Evolutionary conservation across 768 basidiomycete genomes (phyloP).

Genomic region (Zangia roseola): DNA sequence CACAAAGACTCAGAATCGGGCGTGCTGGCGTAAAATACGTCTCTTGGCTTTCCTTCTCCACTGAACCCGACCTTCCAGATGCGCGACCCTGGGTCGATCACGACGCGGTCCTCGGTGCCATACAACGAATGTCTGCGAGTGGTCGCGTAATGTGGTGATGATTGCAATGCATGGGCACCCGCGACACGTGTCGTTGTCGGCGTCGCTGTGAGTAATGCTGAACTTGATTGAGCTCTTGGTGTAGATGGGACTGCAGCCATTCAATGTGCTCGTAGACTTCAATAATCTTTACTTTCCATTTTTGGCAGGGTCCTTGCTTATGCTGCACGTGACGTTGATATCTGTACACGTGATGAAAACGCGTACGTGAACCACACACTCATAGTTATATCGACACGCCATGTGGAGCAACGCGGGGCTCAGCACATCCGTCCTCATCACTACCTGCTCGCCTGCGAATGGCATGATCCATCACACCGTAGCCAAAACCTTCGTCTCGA

Average conservation of each 20-base stretch:
- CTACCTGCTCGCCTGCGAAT: constrained; percentile 23
- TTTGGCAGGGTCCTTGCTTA: background rate
- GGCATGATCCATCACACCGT: constrained; percentile 30
- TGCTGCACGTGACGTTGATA: constrained; percentile 13
- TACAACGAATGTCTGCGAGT: constrained; percentile 91
- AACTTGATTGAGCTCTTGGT: constrained; percentile 23
- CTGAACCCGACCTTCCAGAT: constrained; percentile 99
- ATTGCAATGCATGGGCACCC: constrained; percentile 49
- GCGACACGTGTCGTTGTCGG: constrained; percentile 56
- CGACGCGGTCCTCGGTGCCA: constrained; percentile 92
- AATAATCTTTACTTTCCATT: background rate
- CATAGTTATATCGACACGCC: background rate
- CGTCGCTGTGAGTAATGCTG: constrained; percentile 40
- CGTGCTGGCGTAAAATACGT: constrained; percentile 69
- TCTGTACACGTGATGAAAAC: constrained; percentile 20
- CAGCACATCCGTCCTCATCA: constrained; percentile 27
- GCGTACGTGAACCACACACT: constrained; percentile 11
- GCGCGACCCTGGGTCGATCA: constrained; percentile 91
- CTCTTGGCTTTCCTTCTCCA: constrained; percentile 88
- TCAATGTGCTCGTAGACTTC: background rate
- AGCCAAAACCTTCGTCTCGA: constrained; percentile 25
- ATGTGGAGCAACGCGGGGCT: constrained; percentile 31
- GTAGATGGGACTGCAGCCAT: constrained; percentile 39
- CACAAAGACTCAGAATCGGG: constrained; percentile 50
- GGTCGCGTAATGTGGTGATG: constrained; percentile 83